phyloP scores from a whole-genome alignment of 2,329 filamentous ascomycete genomes.

The Metarhizium sp. region DNA sequence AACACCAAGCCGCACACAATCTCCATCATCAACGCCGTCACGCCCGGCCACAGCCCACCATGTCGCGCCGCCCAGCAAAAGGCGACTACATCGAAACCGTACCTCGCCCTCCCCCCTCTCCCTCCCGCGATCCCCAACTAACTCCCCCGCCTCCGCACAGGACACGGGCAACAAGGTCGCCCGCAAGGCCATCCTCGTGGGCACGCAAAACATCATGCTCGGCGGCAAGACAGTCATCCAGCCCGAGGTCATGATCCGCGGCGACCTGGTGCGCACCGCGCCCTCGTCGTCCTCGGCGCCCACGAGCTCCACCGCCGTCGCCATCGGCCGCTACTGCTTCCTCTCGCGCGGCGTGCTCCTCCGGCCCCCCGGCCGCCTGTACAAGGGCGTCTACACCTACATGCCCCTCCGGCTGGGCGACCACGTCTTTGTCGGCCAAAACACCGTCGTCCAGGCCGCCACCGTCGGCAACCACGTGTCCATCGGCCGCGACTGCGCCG shows the following conservation, averaged over 20 bases:
- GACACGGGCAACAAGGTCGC: constrained; percentile 98
- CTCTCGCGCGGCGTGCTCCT: constrained; percentile 70
- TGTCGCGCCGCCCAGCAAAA: constrained; percentile 71
- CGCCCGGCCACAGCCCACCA: constrained; percentile 24
- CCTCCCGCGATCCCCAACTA: background rate
- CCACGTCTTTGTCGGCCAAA: constrained; percentile 80
- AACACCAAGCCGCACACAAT: background rate
- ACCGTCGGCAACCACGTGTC: constrained; percentile 77
- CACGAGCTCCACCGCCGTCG: constrained; percentile 59
- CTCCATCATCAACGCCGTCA: background rate
- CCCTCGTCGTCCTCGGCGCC: constrained; percentile 31
- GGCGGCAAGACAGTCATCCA: constrained; percentile 95
- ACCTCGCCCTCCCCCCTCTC: constrained; percentile 11
- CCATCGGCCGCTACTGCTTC: constrained; percentile 86
- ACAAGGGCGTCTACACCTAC: constrained; percentile 70
- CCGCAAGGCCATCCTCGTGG: constrained; percentile 81
- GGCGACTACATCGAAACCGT: constrained; percentile 97
- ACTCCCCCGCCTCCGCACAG: constrained; percentile 33
- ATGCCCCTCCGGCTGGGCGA: constrained; percentile 90
- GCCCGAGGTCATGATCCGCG: constrained; percentile 87
- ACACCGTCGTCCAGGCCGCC: constrained; percentile 71
- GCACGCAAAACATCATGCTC: constrained; percentile 95
- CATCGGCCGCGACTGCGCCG: constrained; percentile 66
- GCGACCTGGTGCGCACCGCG: constrained; percentile 63
- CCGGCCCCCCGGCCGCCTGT: constrained; percentile 72